These are phyloP conservation scores for Myxozyma neglecta DNA, from an alignment of 805 yeast species.

Conservation along the genomic window DNA sequence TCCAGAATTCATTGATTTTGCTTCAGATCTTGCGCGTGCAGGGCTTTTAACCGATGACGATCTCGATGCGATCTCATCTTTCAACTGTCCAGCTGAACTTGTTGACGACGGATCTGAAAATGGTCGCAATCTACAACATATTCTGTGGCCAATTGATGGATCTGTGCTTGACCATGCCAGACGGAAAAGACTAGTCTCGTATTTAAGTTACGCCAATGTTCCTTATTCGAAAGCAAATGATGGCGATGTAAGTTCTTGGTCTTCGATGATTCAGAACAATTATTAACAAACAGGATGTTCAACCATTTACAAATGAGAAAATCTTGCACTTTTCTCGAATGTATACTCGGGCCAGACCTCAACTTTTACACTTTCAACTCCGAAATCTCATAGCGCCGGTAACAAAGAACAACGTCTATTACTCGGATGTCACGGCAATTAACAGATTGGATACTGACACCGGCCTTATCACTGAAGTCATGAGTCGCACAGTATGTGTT, in stretches of 20 bases:
- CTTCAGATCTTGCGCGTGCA: constrained; percentile 9
- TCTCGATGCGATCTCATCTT: constrained; percentile 4
- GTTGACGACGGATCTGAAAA: background rate
- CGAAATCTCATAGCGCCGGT: constrained; percentile 51
- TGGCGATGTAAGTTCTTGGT: constrained; percentile 5
- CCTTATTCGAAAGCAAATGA: constrained; percentile 22
- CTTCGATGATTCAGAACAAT: too few relatives aligned
- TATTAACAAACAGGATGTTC: background rate
- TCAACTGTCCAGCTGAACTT: constrained; percentile 2
- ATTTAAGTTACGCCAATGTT: constrained; percentile 24
- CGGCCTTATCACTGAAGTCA: constrained; percentile 30
- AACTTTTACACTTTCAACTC: constrained; percentile 58
- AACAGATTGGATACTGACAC: constrained; percentile 35
- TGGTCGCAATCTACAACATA: constrained; percentile 8
- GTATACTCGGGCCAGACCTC: constrained; percentile 45
- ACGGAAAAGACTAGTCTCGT: constrained; percentile 17
- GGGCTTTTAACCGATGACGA: constrained; percentile 7
- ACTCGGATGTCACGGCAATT: constrained; percentile 36
- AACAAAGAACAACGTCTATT: constrained; percentile 36
- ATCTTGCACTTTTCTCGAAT: constrained; percentile 13
- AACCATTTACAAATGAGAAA: constrained; percentile 18
- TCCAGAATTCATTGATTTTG: constrained; percentile 23
- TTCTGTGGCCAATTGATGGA: constrained; percentile 22
- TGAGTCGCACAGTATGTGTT: constrained; percentile 12
- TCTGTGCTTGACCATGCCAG: constrained; percentile 18